A percentile compares a stretch with the other conserved stretches of the same genome.
phyloP scores from a whole-genome alignment of 73 alveolate genomes.

The Tetrahymena elliotti region DNA sequence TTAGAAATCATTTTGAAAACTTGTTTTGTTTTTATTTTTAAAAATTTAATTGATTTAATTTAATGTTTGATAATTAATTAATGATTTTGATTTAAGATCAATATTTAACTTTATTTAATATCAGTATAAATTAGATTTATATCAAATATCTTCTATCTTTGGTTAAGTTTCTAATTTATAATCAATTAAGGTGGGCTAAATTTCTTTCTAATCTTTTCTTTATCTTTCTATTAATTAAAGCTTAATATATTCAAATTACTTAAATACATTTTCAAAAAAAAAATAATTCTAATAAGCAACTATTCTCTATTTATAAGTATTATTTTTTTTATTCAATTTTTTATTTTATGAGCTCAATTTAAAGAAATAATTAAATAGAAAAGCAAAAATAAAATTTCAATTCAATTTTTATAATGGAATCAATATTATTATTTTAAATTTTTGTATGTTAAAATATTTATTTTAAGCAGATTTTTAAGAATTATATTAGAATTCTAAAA shows the following conservation, averaged over 20 bases:
- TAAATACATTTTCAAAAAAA: too few species aligned
- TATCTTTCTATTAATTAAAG: not conserved
- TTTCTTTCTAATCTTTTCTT: not conserved
- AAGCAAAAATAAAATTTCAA: too few species aligned
- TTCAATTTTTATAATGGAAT: too few species aligned
- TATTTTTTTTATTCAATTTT: too few species aligned
- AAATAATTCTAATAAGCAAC: too few species aligned
- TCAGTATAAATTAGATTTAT: not conserved
- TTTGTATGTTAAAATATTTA: too few species aligned
- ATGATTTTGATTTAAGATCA: not conserved
- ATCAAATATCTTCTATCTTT: not conserved
- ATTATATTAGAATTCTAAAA: too few species aligned
- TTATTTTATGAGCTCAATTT: too few species aligned
- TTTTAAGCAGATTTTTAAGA: too few species aligned
- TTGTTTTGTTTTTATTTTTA: not conserved
- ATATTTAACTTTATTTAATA: not conserved
- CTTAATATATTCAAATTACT: not conserved
- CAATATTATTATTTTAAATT: too few species aligned
- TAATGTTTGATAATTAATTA: not conserved
- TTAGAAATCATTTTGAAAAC: not conserved
- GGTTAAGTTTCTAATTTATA: not conserved
- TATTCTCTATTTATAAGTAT: too few species aligned
- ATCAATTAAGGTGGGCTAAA: not conserved
- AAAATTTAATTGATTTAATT: not conserved
- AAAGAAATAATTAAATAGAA: too few species aligned